Conservation (phyloP, 495 filamentous ascomycete species). For the Aspergillus indologenus region DNA sequence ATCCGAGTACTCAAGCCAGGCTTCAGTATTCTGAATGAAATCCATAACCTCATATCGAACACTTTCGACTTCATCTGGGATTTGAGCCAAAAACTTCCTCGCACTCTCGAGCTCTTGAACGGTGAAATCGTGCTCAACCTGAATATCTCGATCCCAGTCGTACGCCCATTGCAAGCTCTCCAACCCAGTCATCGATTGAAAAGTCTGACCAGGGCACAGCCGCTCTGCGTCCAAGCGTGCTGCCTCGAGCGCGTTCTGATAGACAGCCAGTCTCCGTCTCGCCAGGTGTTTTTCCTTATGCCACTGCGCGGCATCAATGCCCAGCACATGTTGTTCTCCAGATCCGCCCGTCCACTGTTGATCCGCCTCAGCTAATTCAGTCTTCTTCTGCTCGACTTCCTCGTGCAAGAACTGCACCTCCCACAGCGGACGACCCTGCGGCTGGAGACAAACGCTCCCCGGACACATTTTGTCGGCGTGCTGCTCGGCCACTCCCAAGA, state of each 20-base stretch:
- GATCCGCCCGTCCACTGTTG: not conserved
- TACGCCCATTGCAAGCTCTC: not conserved
- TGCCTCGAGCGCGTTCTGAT: slow-evolving; percentile 1
- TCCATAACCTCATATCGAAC: not conserved
- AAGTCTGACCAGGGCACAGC: slow-evolving; percentile 3
- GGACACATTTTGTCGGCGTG: not conserved
- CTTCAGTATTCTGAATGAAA: too few species aligned
- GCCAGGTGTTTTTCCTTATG: not conserved
- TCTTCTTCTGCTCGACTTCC: not conserved
- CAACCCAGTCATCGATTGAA: not conserved
- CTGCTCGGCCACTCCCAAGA: not conserved
- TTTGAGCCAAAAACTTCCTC: not conserved
- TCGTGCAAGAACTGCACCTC: slow-evolving; percentile 1
- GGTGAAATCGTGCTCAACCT: not conserved
- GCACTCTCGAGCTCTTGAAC: not conserved
- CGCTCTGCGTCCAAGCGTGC: not conserved
- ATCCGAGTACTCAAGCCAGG: too few species aligned
- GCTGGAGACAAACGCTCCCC: not conserved
- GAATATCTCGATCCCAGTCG: not conserved
- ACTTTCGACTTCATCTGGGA: not conserved
- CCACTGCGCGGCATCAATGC: not conserved
- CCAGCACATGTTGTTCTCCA: not conserved
- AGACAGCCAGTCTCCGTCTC: not conserved
- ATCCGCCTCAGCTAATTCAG: not conserved
- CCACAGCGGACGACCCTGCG: not conserved